Base-by-base conservation (phyloP, 768 basidiomycete species). In the Calocera cornea region DNA sequence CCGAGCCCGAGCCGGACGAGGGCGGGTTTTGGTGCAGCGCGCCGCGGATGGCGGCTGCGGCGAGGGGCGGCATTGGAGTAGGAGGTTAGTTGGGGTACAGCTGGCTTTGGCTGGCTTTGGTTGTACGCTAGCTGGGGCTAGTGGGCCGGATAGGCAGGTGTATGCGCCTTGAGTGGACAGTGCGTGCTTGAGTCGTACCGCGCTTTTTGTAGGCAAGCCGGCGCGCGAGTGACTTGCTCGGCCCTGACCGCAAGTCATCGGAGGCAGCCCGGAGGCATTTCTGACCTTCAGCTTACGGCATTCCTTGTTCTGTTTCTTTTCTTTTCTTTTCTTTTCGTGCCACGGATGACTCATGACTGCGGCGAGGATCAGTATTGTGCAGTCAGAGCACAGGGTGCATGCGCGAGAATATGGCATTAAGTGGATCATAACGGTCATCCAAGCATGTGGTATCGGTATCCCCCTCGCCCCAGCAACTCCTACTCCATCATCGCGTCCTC, bases 401-500 rank as follows among this genome's bases (percentile, higher is more conserved):
- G 8, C 16, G 54, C 31, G 31, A 60, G 31, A 60, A 60, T 10
- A 60, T 29, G 2, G 54, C 54, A 60, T 60, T 60, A 60, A 60
- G n/a, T 60, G 14, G 31, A 60, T 60, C 54, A 33, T 60, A 60
- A 29, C 31, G 54, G 54, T 60, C 54, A 60, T 60, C 54, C 27
- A 60, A 38, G 14, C 36, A 60, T 60, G 54, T 29, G 54, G 54
- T 60, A 60, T 60, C n/a, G n/a, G n/a, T n/a, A n/a, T n/a, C n/a
- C n/a, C n/a, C n/a, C n/a, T n/a, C n/a, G n/a, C n/a, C n/a, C n/a
- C n/a, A n/a, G n/a, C n/a, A n/a, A 60, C 16, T 33, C 54, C 54
- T 60, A 60, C 27, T 60, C 54, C 54, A 60, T 60, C 54, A 84
- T 77, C 69, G 92, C 74, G 73, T 92, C 92, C 68, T 89, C 87